Evolutionary conservation across 345 rosid genomes (phyloP).

Genomic region (Gossypium herbaceum): DNA sequence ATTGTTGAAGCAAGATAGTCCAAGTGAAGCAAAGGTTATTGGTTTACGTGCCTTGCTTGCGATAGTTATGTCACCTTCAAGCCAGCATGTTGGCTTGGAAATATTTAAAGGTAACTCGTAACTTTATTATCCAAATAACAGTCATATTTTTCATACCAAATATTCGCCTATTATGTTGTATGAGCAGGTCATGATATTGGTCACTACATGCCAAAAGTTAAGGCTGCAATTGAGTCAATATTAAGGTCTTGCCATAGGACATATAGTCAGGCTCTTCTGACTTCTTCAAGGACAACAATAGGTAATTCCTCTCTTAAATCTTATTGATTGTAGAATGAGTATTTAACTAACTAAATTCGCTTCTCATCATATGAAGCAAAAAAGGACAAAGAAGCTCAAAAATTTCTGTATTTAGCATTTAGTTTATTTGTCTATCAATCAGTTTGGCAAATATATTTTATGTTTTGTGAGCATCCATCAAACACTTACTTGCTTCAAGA

Average conservation of each 20-base stretch:
- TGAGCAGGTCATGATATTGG: conserved; percentile 75
- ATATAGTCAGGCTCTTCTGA: conserved; percentile 87
- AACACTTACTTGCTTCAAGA: conserved; percentile 10
- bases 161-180: conserved; percentile 19
- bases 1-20: conserved; percentile 91
- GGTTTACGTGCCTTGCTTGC: conserved; percentile 96
- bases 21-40: conserved; percentile 93
- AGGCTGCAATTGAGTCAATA: conserved; percentile 93
- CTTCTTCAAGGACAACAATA: conserved; percentile 79
- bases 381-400: neutral
- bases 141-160: neutral
- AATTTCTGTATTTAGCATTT: neutral
- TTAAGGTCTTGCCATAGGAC: conserved; percentile 83
- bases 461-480: neutral
- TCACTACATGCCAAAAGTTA: conserved; percentile 95
- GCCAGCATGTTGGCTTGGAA: conserved; percentile 84
- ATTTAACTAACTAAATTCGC: conserved; percentile 11
- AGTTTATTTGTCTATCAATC: neutral
- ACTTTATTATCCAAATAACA: neutral
- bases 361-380: neutral
- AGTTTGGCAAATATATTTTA: neutral
- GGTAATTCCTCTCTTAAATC: conserved; percentile 44
- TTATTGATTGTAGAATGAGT: conserved; percentile 5
- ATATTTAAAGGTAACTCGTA: conserved; percentile 66
- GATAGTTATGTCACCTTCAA: conserved; percentile 85